Percentiles rank a stretch among this genome's conserved stretches.
Conservation (phyloP, 2,329 filamentous ascomycete species). For the Ilyonectria robusta region DNA sequence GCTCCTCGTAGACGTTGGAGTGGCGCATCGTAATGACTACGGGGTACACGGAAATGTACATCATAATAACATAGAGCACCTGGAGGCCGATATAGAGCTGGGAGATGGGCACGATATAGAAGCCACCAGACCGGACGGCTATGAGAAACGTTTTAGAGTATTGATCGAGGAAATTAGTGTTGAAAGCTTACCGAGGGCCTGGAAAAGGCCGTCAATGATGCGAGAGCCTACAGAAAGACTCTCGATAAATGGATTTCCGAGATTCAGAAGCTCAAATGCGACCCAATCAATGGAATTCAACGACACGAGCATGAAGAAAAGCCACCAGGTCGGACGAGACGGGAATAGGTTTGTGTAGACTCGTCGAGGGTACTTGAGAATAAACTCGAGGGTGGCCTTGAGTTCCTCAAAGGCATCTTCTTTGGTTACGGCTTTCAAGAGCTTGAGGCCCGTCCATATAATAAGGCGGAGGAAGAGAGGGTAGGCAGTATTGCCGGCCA, state of each 20-base stretch:
- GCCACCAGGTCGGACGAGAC: neutral
- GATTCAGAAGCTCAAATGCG: neutral
- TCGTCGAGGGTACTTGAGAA: slow-evolving; percentile 5
- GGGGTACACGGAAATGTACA: neutral
- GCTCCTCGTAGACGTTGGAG: neutral
- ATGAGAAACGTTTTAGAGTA: neutral
- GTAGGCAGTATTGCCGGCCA: slow-evolving; percentile 11
- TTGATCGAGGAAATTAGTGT: too few relatives aligned
- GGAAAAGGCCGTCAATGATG: neutral
- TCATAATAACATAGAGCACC: neutral
- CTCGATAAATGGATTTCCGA: neutral
- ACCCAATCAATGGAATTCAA: slow-evolving; percentile 8
- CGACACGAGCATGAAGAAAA: neutral
- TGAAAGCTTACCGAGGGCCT: neutral
- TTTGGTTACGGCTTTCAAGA: neutral
- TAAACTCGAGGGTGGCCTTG: neutral
- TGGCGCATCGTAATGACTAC: neutral
- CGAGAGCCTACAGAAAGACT: neutral
- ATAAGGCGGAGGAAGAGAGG: slow-evolving; percentile 12
- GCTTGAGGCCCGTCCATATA: neutral
- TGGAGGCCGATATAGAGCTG: neutral
- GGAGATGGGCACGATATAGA: neutral
- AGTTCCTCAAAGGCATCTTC: neutral
- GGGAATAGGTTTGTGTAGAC: slow-evolving; percentile 7
- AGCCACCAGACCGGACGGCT: neutral